Base-by-base conservation (phyloP, 2,329 filamentous ascomycete species). In the Penicillium polonicum region DNA sequence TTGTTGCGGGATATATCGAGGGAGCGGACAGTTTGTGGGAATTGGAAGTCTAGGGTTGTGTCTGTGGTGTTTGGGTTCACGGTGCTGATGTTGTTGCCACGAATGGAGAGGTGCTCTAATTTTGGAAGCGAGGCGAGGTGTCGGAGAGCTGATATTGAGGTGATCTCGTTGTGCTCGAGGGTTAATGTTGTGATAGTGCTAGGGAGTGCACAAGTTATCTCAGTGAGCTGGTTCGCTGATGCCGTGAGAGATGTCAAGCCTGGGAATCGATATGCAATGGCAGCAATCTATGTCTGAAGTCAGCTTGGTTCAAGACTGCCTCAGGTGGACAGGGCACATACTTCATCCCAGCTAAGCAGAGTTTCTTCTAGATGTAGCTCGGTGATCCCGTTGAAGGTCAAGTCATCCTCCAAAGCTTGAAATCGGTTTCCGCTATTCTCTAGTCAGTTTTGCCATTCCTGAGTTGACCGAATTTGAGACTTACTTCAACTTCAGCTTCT, bases 1-100 rank as follows among this genome's bases (percentile, higher is more conserved):
- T 80, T 75, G 74, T 93, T 93, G 72, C 87, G 86, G 1, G 89
- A 91, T 19, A 93, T 72, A 70, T 92, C 90, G 17, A 93, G 76
- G 60, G 88, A 89, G 44, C 81, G 80, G 6, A 91, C 70, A 2
- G 73, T 81, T 0, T 72, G 44, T 4, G 84, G 71, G 65, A 90
- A 88, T 8, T 80, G 66, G 5, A 85, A 66, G 45, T 61, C 49
- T 76, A 2, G 72, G 56, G 7, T 69, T 64, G 9, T 71, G 61
- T 15, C 72, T 50, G 25, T 71, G 55, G 54, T 52, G 17, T 70
- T 65, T 25, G 82, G 56, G 72, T 67, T 67, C 25, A 80, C 71
- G 17, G 74, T 68, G 17, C 77, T 76, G 61, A 96, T 89, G 49
- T 79, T 81, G 76, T 95, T 96, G 50, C 87, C 86, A 66, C 96